Conservation (phyloP, 2,329 filamentous ascomycete species). For the Nemania abortiva region DNA sequence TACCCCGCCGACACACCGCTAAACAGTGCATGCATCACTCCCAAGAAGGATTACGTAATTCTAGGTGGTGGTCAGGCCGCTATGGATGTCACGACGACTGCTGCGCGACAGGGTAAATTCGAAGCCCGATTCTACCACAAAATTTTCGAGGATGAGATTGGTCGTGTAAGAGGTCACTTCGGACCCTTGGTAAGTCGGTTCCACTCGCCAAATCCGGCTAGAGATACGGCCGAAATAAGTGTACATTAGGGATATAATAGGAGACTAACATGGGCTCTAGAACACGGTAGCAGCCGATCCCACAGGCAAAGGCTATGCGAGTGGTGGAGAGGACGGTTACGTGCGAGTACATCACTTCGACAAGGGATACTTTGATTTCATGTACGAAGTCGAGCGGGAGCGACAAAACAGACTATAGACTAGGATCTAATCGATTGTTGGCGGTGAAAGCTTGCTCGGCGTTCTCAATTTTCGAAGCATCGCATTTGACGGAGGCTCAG, state of each 20-base stretch:
- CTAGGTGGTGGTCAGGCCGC: slow-evolving; percentile 97
- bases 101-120: slow-evolving; percentile 96
- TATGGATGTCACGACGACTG: slow-evolving; percentile 98
- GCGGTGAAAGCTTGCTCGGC: slow-evolving; percentile 40
- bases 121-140: slow-evolving; percentile 99
- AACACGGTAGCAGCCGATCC: slow-evolving; percentile 97
- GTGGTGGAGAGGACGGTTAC: slow-evolving; percentile 97
- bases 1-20: slow-evolving; percentile 93
- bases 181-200: slow-evolving; percentile 75
- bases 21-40: slow-evolving; percentile 93
- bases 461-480: slow-evolving; percentile 47
- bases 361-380: slow-evolving; percentile 98
- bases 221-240: neutral
- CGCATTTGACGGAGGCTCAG: slow-evolving; percentile 49
- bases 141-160: slow-evolving; percentile 98
- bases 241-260: neutral
- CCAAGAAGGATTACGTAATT: slow-evolving; percentile 97
- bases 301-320: slow-evolving; percentile 90
- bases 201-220: neutral
- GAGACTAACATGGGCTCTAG: slow-evolving; percentile 46
- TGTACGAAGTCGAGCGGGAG: slow-evolving; percentile 98
- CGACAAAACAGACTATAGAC: slow-evolving; percentile 56
- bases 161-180: slow-evolving; percentile 96
- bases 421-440: slow-evolving; percentile 38
- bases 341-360: slow-evolving; percentile 99